Evolutionary conservation across 192 early-diverging fungal species (phyloP).

Genomic region (Backusella liffmaniae): DNA sequence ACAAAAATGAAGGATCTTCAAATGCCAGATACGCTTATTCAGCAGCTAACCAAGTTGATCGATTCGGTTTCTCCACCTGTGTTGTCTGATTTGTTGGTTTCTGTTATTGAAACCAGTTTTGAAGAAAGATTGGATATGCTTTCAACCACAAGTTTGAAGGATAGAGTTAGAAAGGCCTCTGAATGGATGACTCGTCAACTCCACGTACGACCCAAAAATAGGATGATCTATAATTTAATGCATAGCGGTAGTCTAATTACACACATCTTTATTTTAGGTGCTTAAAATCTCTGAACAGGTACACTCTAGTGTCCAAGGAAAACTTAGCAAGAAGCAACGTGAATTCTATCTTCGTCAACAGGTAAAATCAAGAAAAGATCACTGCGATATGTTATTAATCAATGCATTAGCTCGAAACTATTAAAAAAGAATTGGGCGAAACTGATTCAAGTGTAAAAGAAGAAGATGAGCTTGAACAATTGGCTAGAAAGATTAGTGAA

Average conservation of each 20-base stretch:
- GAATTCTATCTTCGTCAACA: constrained; percentile 81
- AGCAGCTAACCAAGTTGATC: constrained; percentile 66
- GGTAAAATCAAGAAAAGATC: constrained; percentile 31
- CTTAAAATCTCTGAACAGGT: constrained; percentile 80
- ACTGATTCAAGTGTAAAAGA: constrained; percentile 40
- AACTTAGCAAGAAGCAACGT: constrained; percentile 76
- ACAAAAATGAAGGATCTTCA: constrained; percentile 62
- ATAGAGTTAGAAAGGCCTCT: constrained; percentile 55
- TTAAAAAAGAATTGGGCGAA: constrained; percentile 83
- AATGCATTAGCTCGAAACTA: constrained; percentile 61
- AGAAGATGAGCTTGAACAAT: constrained; percentile 66
- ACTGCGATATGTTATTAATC: not conserved
- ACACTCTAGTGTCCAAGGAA: constrained; percentile 72
- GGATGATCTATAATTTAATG: not conserved
- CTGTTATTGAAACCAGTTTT: constrained; percentile 67
- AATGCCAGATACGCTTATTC: constrained; percentile 60
- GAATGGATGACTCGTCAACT: constrained; percentile 75
- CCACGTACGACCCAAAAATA: constrained; percentile 39
- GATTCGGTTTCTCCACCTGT: constrained; percentile 56
- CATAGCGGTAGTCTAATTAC: not conserved
- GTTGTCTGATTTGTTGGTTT: constrained; percentile 69
- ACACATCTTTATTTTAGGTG: constrained; percentile 40
- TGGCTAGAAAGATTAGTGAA: constrained; percentile 55
- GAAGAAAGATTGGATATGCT: constrained; percentile 75
- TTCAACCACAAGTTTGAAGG: constrained; percentile 53